phyloP scores from a whole-genome alignment of 306 rosid genomes.

The Prunus kanzakura region DNA sequence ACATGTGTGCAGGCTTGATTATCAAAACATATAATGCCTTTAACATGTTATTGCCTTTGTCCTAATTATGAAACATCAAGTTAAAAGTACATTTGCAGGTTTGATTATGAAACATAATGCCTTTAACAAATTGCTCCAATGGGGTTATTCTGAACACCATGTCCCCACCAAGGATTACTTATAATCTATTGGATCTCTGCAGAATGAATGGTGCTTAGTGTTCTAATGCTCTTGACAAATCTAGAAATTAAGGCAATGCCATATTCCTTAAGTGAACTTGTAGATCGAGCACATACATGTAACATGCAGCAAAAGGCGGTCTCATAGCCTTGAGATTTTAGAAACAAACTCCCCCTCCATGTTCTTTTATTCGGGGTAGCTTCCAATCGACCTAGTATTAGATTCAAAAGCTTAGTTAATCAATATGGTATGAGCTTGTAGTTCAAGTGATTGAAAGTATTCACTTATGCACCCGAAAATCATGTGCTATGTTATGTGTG shows the following conservation, averaged over 20 bases:
- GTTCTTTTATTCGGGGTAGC: neutral
- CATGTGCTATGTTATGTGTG: no score
- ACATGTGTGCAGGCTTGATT: conserved; percentile 5
- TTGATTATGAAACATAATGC: neutral
- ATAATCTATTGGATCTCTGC: neutral
- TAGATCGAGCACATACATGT: neutral
- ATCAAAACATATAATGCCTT: neutral
- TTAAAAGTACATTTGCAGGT: conserved; percentile 8
- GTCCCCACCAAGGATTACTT: neutral
- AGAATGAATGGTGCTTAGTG: neutral
- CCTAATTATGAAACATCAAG: no score
- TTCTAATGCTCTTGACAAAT: neutral
- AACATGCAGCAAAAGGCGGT: neutral
- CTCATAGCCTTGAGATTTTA: neutral
- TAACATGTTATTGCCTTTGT: neutral
- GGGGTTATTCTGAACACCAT: neutral
- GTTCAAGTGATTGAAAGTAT: neutral
- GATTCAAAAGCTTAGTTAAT: neutral
- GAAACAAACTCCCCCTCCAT: neutral
- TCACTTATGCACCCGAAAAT: neutral
- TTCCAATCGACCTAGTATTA: neutral
- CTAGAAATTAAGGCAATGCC: neutral
- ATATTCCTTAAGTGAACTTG: neutral
- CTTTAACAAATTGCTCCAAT: neutral
- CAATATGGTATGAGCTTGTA: neutral